Conservation (phyloP, 176 grass and related monocot genomes). For the Puya raimondii region DNA sequence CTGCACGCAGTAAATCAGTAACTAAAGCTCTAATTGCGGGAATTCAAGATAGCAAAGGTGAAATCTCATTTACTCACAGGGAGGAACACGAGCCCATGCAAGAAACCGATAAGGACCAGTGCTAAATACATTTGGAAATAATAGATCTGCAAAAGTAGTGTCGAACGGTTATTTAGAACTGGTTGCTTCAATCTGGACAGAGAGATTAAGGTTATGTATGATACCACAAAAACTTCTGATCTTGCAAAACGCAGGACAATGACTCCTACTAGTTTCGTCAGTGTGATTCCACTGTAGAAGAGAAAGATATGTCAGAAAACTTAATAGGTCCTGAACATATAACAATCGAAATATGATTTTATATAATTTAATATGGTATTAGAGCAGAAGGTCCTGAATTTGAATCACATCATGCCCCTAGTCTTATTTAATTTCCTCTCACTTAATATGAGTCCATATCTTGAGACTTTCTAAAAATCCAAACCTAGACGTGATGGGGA, state of each 20-base stretch:
- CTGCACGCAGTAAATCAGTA: not conserved
- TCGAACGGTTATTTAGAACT: not conserved
- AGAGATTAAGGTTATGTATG: slow-evolving; percentile 10
- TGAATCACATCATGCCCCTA: too few species aligned
- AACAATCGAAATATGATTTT: not conserved
- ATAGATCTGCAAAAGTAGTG: slow-evolving; percentile 53
- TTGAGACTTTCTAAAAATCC: too few species aligned
- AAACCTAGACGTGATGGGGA: too few species aligned
- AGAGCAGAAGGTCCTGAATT: too few species aligned
- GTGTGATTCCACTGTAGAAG: slow-evolving; percentile 82
- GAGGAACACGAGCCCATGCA: slow-evolving; percentile 91
- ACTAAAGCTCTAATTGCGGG: not conserved
- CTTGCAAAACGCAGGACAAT: slow-evolving; percentile 85
- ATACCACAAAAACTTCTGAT: slow-evolving; percentile 99
- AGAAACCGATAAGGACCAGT: slow-evolving; percentile 86
- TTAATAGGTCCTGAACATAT: not conserved
- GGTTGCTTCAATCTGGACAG: slow-evolving; percentile 1
- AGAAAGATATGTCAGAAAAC: slow-evolving; percentile 21
- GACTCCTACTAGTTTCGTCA: slow-evolving; percentile 95
- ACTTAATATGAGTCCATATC: too few species aligned
- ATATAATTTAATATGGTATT: too few species aligned
- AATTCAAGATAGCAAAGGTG: too few species aligned
- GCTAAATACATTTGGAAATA: slow-evolving; percentile 99
- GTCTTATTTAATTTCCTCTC: too few species aligned
- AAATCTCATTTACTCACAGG: slow-evolving; percentile 38